Base-by-base conservation (phyloP, 192 early-diverging fungal species). In the Pilobolus umbonatus region DNA sequence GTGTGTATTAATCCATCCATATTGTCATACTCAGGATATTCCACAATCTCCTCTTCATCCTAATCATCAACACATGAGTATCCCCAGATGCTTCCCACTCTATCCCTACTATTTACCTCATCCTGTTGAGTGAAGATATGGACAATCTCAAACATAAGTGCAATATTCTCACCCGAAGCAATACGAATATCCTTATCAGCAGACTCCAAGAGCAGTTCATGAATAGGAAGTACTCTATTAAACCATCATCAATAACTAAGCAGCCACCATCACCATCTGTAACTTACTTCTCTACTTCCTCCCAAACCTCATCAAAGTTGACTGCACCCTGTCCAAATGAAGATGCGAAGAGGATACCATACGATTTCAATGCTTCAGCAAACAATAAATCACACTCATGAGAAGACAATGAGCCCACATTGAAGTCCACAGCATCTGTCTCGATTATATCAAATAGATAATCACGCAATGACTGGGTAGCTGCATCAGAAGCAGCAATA, bases 121-220 rank as follows among this genome's bases (percentile, higher is more conserved):
- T n/a, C n/a, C n/a, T n/a, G n/a, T n/a, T n/a, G n/a, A n/a, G 54
- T 57, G 35, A 52, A 65, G 6, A 74, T 52, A 35, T 68, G 46
- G 12, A 85, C 47, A 25, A 77, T 77, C 59, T 85, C 80, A 50
- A 88, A 77, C 68, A 88, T 77, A 40, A 88, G 62, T 0, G 87
- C 88, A 69, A 88, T 82, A 64, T 87, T 84, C 72, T 88, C 86
- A 29, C 83, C 88, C 2, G 83, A 71, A 11, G 85, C 83, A 11
- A 88, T 74, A 42, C 88, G 75, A 11, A 86, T 69, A 8, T 88
- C 83, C 24, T 86, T 78, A 15, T 68, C 57, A 6, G 78, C 59
- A 28, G 79, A 78, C 19, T 80, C 83, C 30, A 90, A 62, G 17
- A 79, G 65, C 10, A 69, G 71, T 46, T 77, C 73, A 51, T 83